These are phyloP conservation scores for Arthrinium puccinioides DNA, from an alignment of 2,329 filamentous ascomycete species.

Conservation along the genomic window DNA sequence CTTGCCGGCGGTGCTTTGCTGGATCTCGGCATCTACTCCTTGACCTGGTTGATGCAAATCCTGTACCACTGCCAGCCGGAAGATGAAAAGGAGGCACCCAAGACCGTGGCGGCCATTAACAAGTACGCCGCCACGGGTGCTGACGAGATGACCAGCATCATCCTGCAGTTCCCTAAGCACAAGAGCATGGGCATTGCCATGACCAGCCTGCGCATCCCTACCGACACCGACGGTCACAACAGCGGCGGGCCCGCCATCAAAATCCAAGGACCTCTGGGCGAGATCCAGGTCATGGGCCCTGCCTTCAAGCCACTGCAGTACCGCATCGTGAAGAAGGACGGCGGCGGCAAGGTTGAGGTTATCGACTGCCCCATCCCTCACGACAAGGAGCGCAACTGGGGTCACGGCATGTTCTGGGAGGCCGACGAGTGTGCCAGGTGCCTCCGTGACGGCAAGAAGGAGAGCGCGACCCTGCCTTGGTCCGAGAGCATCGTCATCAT, in stretches of 20 bases:
- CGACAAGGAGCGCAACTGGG: constrained; percentile 44
- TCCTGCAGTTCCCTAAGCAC: constrained; percentile 65
- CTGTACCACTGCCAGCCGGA: constrained; percentile 74
- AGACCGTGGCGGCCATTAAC: constrained; percentile 60
- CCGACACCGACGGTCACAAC: constrained; percentile 54
- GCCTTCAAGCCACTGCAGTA: constrained; percentile 63
- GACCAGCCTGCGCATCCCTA: constrained; percentile 54
- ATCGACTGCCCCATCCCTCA: constrained; percentile 47
- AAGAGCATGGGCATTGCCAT: constrained; percentile 66
- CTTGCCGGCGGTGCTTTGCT: constrained; percentile 77
- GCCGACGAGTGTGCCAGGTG: constrained; percentile 73
- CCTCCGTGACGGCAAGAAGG: constrained; percentile 66
- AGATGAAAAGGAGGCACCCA: constrained; percentile 59
- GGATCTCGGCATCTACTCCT: constrained; percentile 80
- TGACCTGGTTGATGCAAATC: constrained; percentile 88
- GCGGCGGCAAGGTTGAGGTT: constrained; percentile 38
- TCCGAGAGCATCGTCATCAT: constrained; percentile 79
- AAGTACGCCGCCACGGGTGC: constrained; percentile 69
- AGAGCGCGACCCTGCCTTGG: constrained; percentile 64
- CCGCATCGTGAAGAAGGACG: constrained; percentile 50
- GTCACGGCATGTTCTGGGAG: constrained; percentile 86
- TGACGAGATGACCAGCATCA: constrained; percentile 72
- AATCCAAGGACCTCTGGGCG: constrained; percentile 73
- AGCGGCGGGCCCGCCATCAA: constrained; percentile 61
- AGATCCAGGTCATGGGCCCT: constrained; percentile 72